Conservation (phyloP, 2,329 filamentous ascomycete species). For the Fusarium temperatum region DNA sequence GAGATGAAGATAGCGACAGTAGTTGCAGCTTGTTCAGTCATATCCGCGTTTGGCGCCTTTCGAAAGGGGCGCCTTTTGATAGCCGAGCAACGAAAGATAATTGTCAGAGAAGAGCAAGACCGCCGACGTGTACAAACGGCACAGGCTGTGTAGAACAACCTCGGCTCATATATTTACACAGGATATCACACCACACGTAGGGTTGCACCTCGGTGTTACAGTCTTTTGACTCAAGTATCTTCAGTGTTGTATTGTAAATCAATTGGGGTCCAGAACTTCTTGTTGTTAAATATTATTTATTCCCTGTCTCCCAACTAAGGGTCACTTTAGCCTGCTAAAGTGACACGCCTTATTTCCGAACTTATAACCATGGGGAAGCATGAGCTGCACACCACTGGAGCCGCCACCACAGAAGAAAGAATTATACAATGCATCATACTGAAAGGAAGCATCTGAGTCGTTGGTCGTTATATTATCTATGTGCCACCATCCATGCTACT, state of each 20-base stretch:
- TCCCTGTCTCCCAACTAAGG: not conserved
- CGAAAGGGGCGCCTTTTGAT: slow-evolving; percentile 39
- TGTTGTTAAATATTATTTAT: not conserved
- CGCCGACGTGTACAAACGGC: slow-evolving; percentile 18
- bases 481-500: slow-evolving; percentile 27
- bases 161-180: not conserved
- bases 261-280: not conserved
- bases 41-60: slow-evolving; percentile 53
- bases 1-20: slow-evolving; percentile 59
- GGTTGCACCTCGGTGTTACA: not conserved
- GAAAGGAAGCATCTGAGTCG: not conserved
- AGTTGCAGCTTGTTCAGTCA: slow-evolving; percentile 51
- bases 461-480: slow-evolving; percentile 49
- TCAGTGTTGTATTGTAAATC: not conserved
- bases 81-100: slow-evolving; percentile 30
- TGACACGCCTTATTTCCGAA: not conserved
- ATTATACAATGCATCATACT: not conserved
- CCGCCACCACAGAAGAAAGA: not conserved
- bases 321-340: not conserved
- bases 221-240: not conserved
- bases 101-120: slow-evolving; percentile 26
- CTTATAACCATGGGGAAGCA: not conserved
- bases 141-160: not conserved
- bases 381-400: not conserved
- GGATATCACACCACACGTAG: not conserved